Evolutionary conservation across 2,329 filamentous ascomycete species (phyloP), one percentile per base, ranked within the genome.

Genomic region (Cercospora berteroae): DNA sequence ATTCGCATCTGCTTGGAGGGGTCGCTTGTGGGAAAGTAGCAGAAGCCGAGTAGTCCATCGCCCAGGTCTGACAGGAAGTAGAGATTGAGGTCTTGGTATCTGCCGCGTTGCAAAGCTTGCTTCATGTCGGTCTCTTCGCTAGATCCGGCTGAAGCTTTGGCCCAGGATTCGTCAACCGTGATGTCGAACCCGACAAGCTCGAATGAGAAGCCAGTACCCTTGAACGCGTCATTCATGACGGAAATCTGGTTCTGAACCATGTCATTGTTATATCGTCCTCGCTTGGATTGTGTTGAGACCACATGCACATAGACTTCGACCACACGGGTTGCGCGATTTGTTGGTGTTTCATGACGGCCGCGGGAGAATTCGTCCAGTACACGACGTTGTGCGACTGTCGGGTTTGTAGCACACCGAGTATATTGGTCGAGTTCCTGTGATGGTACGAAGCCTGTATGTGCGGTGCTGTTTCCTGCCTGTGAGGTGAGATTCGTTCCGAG

Each of bases 21-120:
- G 63, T 72, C 31, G 70, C 77, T 69, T 72, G 81, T 65, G 8
- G 71, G 71, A 27, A 64, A 64, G 29, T 64, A 64, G 33, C 50
- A 57, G 50, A 64, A 58, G 12, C 61, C 61, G 12, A 69, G 65
- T 9, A 69, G 23, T 36, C 59, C 58, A n/a, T 50, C 48, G 9
- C 67, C 65, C 1, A 86, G 78, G 63, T 85, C 79, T 18, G 83
- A 83, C 71, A 86, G 82, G 75, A 86, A 86, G 75, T 86, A 87
- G 50, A 87, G 77, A 74, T 87, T 87, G 27, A 87, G 78, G 0
- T 81, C 81, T 20, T 72, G 70, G 74, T 87, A 87, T 33, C 73
- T 81, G 60, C 85, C 85, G 69, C 81, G 78, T 23, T 83, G 83
- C 3, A 87, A 80, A 3, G 80, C 74, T 42, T 75, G 74, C 74